phyloP scores from a whole-genome alignment of 805 yeast genomes.

The Torulaspora quercuum region DNA sequence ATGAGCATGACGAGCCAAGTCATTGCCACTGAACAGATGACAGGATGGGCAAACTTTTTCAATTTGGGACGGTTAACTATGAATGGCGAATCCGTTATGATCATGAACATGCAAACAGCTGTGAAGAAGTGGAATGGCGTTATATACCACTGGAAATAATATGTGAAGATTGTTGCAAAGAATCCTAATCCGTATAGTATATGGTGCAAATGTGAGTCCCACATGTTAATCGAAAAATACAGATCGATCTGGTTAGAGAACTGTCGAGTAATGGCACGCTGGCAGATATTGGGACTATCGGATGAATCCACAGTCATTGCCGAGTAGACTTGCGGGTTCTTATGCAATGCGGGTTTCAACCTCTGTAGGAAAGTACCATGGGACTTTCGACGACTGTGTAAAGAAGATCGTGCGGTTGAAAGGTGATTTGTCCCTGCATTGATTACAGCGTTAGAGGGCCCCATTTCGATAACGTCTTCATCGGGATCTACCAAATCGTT shows the following conservation, averaged over 20 bases:
- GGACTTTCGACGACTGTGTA: neutral
- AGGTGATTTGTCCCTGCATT: too few species aligned
- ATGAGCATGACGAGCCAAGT: conserved; percentile 62
- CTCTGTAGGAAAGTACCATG: conserved; percentile 2
- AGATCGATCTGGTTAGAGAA: conserved; percentile 17
- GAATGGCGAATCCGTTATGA: conserved; percentile 42
- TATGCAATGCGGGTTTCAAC: conserved; percentile 8
- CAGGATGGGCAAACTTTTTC: conserved; percentile 63
- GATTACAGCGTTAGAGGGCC: too few species aligned
- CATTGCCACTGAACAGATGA: conserved; percentile 59
- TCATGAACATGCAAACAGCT: conserved; percentile 54
- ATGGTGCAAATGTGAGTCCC: conserved; percentile 25
- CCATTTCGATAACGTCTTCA: conserved; percentile 4
- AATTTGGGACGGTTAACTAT: conserved; percentile 45
- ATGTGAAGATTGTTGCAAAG: conserved; percentile 22
- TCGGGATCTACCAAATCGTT: neutral
- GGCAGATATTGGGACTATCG: conserved; percentile 16
- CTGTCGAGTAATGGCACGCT: conserved; percentile 24
- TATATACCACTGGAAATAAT: conserved; percentile 41
- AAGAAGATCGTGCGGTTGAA: neutral
- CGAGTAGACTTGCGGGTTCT: conserved; percentile 4
- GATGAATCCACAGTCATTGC: conserved; percentile 10
- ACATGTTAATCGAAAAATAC: conserved; percentile 19
- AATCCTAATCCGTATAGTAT: conserved; percentile 21
- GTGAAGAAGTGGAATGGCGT: conserved; percentile 61